Evolutionary conservation across 2,329 filamentous ascomycete species (phyloP), one percentile per base, ranked within the genome.

Genomic region (Monilinia vaccinii-corymbosi): DNA sequence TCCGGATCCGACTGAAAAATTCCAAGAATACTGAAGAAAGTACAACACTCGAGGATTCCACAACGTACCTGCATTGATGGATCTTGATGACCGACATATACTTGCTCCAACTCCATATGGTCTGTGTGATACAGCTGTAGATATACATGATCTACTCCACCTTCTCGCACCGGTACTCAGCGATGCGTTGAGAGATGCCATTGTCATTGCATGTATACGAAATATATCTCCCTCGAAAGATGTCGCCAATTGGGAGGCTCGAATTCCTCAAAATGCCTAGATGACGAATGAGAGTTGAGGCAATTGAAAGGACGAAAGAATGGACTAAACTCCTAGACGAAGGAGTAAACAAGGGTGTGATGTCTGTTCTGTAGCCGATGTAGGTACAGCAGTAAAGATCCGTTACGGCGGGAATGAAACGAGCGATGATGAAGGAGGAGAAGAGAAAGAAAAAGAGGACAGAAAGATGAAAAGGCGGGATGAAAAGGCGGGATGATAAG

Each of bases 101-200:
- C 38, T 31, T 6, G 14, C 31, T 16, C 23, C 38, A 40, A 11
- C 31, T 16, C 23, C 38, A 40, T 25, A 25, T 40, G n/a, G 44
- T 48, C 44, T 32, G 23, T 18, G 46, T 42, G 52, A 56, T 44
- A 23, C 11, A 14, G 25, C 3, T 11, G 44, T 28, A 34, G 42
- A 56, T 18, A 21, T 48, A n/a, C 36, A 52, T 14, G 32, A 38
- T 50, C 56, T 31, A n/a, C 36, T n/a, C 34, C 56, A 58, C 34
- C 56, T 58, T 18, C 46, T 38, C 13, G 56, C 46, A n/a, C 45
- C 46, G 18, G 23, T 18, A 21, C 38, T 28, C 40, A 47, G 47
- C 23, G 58, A 56, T 13, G 58, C 50, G n/a, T 56, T 40, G 28
- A 60, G 14, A 23, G 50, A 21, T 13, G 58, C 42, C 58, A 60